These are phyloP conservation scores for Dionaea muscipula DNA, from an alignment of 179 eudicot species.

Conservation along the genomic window DNA sequence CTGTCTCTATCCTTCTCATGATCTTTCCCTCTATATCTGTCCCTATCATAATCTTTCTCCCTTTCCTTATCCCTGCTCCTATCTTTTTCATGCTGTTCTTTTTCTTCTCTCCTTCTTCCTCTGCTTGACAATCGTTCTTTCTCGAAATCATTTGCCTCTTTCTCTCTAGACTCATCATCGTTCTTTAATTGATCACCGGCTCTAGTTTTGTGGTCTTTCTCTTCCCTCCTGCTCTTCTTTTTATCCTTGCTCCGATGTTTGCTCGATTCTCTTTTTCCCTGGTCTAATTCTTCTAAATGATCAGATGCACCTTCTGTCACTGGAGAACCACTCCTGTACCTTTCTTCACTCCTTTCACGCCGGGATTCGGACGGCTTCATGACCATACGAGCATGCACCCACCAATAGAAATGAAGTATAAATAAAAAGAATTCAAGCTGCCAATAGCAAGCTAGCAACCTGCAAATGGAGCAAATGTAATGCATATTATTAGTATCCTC, in stretches of 20 bases:
- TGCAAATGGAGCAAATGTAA: too few species aligned
- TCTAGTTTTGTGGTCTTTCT: conserved; percentile 52
- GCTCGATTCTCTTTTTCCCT: conserved; percentile 33
- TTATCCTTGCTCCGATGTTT: conserved; percentile 64
- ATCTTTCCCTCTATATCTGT: conserved; percentile 39
- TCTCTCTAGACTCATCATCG: conserved; percentile 29
- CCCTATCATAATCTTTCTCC: conserved; percentile 35
- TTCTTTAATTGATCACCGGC: conserved; percentile 49
- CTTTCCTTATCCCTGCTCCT: conserved; percentile 35
- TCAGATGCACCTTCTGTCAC: conserved; percentile 29
- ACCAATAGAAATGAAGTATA: background rate
- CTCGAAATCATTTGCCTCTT: conserved; percentile 31
- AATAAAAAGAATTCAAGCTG: too few species aligned
- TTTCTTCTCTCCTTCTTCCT: conserved; percentile 48
- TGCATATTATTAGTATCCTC: too few species aligned
- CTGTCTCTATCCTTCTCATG: conserved; percentile 28
- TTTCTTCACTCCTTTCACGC: conserved; percentile 43
- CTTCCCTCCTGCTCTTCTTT: conserved; percentile 66
- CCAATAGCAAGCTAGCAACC: too few species aligned
- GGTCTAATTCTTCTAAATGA: conserved; percentile 29
- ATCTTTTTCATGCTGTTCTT: conserved; percentile 39
- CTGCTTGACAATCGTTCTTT: conserved; percentile 31
- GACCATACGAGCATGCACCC: conserved; percentile 14
- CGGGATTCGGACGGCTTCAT: conserved; percentile 28
- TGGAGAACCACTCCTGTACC: conserved; percentile 35